Conservation (phyloP, 2,329 filamentous ascomycete species). For the Penicillium freii region DNA sequence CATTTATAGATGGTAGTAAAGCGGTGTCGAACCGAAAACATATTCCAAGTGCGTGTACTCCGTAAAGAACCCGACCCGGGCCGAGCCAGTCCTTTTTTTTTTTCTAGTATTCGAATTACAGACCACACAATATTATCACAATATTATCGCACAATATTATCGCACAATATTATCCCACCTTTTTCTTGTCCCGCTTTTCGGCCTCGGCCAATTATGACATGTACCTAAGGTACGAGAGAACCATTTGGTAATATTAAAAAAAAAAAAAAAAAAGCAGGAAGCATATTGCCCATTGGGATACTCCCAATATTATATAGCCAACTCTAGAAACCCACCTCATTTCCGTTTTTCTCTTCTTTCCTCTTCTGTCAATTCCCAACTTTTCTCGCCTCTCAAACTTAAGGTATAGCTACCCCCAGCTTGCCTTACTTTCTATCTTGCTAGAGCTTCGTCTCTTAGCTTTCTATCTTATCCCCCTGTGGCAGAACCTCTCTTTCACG, state of each 20-base stretch:
- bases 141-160: neutral
- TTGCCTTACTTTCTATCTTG: slow-evolving; percentile 2
- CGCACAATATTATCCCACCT: neutral
- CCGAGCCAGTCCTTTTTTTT: neutral
- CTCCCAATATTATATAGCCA: slow-evolving; percentile 18
- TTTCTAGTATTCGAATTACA: neutral
- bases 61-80: neutral
- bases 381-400: neutral
- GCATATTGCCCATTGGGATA: neutral
- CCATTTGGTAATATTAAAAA: slow-evolving; percentile 3
- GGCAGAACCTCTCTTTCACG: neutral
- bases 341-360: slow-evolving; percentile 3
- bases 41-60: neutral
- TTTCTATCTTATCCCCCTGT: neutral
- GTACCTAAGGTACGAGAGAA: neutral
- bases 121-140: neutral
- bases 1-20: neutral
- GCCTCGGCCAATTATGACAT: neutral
- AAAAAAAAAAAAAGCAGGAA: neutral
- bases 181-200: neutral
- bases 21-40: neutral
- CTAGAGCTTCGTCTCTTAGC: neutral
- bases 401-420: slow-evolving; percentile 16
- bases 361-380: neutral
- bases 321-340: slow-evolving; percentile 5